phyloP scores from a whole-genome alignment of 2,329 filamentous ascomycete species.

The Orbilia javanica region DNA sequence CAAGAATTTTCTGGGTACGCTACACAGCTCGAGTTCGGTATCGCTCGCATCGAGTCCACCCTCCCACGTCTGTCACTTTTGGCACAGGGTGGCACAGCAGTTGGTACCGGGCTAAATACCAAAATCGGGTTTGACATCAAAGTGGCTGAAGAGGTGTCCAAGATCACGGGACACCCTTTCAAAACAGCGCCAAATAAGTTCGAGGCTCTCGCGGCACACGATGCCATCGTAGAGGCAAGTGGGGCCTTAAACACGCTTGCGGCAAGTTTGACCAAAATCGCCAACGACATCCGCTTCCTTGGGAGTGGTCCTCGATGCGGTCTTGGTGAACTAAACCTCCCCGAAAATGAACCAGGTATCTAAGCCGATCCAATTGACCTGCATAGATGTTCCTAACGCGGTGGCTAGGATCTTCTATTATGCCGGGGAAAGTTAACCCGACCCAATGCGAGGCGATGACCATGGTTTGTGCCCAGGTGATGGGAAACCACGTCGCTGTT shows the following conservation, averaged over 20 bases:
- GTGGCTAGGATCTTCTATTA: constrained; percentile 79
- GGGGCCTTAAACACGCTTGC: constrained; percentile 95
- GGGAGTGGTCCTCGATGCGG: constrained; percentile 96
- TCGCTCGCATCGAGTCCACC: constrained; percentile 84
- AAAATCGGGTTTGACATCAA: constrained; percentile 95
- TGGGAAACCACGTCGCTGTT: constrained; percentile 94
- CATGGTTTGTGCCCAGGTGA: constrained; percentile 97
- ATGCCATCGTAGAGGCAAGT: constrained; percentile 93
- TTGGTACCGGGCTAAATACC: constrained; percentile 97
- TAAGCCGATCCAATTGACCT: neutral
- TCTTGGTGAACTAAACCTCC: constrained; percentile 89
- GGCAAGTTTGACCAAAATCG: constrained; percentile 93
- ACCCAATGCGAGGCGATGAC: constrained; percentile 98
- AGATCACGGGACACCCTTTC: constrained; percentile 93
- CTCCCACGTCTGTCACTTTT: constrained; percentile 87
- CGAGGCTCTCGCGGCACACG: constrained; percentile 93
- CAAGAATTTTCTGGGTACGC: constrained; percentile 99
- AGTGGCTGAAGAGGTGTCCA: constrained; percentile 89
- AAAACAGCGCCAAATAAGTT: constrained; percentile 99
- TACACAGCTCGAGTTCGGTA: constrained; percentile 89
- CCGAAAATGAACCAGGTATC: constrained; percentile 92
- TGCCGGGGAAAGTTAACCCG: constrained; percentile 99
- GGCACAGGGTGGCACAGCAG: constrained; percentile 95
- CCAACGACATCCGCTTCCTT: constrained; percentile 96
- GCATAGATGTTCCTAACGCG: neutral